A percentile compares a stretch with the other conserved stretches of the same genome.
phyloP scores from a whole-genome alignment of 2,329 filamentous ascomycete genomes.

The Orbilia blumenaviensis region DNA sequence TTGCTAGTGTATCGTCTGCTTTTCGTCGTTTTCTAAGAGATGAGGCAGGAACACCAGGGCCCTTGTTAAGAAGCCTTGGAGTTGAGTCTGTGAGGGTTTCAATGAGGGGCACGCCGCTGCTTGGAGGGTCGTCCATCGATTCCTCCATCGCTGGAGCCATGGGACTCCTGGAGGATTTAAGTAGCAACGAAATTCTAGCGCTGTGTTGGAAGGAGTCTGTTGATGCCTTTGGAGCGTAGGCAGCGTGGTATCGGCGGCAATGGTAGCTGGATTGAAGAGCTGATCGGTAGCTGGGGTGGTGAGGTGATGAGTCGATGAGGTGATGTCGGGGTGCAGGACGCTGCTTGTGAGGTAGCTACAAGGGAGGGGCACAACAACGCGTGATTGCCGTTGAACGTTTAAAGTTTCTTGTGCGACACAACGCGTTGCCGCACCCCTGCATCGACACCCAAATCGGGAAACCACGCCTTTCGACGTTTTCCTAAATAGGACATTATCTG shows the following conservation, averaged over 20 bases:
- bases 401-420: constrained; percentile 20
- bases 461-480: background rate
- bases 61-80: background rate
- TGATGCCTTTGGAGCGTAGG: too few species aligned
- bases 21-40: background rate
- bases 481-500: background rate
- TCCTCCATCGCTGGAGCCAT: too few species aligned
- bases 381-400: constrained; percentile 14
- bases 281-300: background rate
- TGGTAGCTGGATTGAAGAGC: background rate
- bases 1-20: background rate
- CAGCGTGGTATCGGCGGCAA: too few species aligned
- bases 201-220: too few species aligned
- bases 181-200: too few species aligned
- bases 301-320: background rate
- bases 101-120: background rate
- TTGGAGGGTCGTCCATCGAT: constrained; percentile 6
- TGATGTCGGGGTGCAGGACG: background rate
- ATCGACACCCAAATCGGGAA: constrained; percentile 16
- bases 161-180: too few species aligned
- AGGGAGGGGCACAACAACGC: constrained; percentile 49
- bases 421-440: constrained; percentile 8
- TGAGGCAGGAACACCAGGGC: background rate
- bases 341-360: background rate
- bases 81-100: background rate